Percentiles rank a stretch among this genome's conserved stretches.
These are phyloP conservation scores for Chlorella sp. DNA, from an alignment of 139 green algal species.

Conservation along the genomic window DNA sequence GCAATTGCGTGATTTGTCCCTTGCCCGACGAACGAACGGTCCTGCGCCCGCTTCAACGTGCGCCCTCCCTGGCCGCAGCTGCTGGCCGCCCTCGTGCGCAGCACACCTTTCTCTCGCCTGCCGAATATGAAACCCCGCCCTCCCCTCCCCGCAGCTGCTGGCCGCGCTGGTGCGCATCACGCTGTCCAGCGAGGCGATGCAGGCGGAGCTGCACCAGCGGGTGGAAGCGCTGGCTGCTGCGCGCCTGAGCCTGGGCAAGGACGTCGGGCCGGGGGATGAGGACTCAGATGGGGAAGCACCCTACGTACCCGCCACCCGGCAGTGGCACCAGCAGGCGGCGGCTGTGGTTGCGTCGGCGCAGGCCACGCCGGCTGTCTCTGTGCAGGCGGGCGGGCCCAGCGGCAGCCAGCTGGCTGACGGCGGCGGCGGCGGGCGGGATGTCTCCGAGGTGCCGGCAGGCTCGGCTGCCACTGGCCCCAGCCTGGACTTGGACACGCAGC, in stretches of 20 bases:
- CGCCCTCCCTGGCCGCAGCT: too few relatives aligned
- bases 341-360: not conserved
- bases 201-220: conserved; percentile 57
- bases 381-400: not conserved
- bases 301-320: too few relatives aligned
- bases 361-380: not conserved
- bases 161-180: conserved; percentile 61
- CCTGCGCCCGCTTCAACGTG: too few relatives aligned
- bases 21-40: too few relatives aligned
- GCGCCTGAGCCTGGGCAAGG: not conserved
- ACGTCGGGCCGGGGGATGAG: conserved; percentile 27
- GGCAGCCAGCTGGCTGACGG: not conserved
- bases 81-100: too few relatives aligned
- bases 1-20: too few relatives aligned
- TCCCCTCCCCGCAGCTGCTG: conserved; percentile 59
- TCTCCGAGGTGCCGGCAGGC: conserved; percentile 1
- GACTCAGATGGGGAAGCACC: conserved; percentile 24
- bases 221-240: conserved; percentile 54
- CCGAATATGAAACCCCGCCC: too few relatives aligned
- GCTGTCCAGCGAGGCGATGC: conserved; percentile 64
- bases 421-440: too few relatives aligned
- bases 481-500: not conserved
- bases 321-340: not conserved
- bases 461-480: not conserved
- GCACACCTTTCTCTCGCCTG: not conserved